phyloP scores from a whole-genome alignment of 345 rosid species.

The Corchorus capsularis region DNA sequence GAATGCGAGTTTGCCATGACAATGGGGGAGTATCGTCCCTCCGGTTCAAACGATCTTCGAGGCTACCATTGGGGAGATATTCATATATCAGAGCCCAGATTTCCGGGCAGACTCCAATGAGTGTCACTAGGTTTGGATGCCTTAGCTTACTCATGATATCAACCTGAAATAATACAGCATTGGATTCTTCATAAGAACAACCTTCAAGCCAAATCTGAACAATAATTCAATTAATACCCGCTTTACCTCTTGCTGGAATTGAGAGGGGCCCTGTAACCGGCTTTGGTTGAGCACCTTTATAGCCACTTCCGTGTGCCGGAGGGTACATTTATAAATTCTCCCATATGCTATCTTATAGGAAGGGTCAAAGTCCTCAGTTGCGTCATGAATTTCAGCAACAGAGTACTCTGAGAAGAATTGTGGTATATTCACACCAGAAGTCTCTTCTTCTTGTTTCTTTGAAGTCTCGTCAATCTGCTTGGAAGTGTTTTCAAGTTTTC shows the following conservation, averaged over 20 bases:
- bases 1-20: slow-evolving; percentile 37
- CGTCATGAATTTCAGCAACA: slow-evolving; percentile 36
- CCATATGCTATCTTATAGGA: slow-evolving; percentile 36
- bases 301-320: slow-evolving; percentile 40
- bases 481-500: slow-evolving; percentile 35
- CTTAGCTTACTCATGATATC: slow-evolving; percentile 31
- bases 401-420: slow-evolving; percentile 32
- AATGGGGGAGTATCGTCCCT: slow-evolving; percentile 27
- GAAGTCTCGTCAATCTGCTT: slow-evolving; percentile 37
- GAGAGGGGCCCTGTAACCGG: slow-evolving; percentile 21
- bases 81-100: slow-evolving; percentile 30
- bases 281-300: slow-evolving; percentile 37
- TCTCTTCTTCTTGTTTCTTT: slow-evolving; percentile 26
- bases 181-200: neutral
- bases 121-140: slow-evolving; percentile 39
- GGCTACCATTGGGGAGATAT: slow-evolving; percentile 39
- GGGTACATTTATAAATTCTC: slow-evolving; percentile 37
- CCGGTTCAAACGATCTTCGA: slow-evolving; percentile 35
- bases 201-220: neutral
- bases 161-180: slow-evolving; percentile 27
- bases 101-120: slow-evolving; percentile 38
- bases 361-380: slow-evolving; percentile 34
- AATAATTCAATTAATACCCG: neutral
- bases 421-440: slow-evolving; percentile 22
- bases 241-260: slow-evolving; percentile 42